phyloP scores from a whole-genome alignment of 208 protist species.

The Acanthamoeba culbertsoni region DNA sequence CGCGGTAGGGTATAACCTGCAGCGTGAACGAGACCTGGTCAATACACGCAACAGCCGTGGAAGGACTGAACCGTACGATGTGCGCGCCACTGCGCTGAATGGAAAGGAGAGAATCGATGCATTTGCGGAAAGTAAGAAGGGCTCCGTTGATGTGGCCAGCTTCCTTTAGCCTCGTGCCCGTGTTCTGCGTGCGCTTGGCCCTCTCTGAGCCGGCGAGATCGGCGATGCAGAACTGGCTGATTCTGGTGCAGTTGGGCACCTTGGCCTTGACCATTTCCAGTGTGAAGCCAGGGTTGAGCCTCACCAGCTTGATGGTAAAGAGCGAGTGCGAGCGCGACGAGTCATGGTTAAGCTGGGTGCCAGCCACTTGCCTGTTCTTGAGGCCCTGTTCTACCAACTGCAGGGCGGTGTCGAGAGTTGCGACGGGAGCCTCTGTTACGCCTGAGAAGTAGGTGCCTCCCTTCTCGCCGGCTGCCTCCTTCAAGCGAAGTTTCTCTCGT shows the following conservation, averaged over 20 bases:
- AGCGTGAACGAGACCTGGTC: background rate
- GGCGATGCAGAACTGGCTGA: slow-evolving; percentile 61
- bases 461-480: background rate
- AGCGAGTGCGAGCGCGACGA: slow-evolving; percentile 53
- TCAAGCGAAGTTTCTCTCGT: background rate
- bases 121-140: slow-evolving; percentile 75
- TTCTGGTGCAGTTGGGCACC: background rate
- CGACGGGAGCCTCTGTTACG: background rate
- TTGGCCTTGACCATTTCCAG: background rate
- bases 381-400: slow-evolving; percentile 14
- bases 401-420: slow-evolving; percentile 13
- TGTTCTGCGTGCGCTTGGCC: slow-evolving; percentile 46
- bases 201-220: slow-evolving; percentile 79
- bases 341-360: slow-evolving; percentile 47
- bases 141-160: slow-evolving; percentile 80
- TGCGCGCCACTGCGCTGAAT: slow-evolving; percentile 62
- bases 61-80: background rate
- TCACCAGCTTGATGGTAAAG: slow-evolving; percentile 45
- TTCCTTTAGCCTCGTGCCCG: slow-evolving; percentile 77
- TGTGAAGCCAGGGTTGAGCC: background rate
- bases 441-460: background rate
- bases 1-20: slow-evolving; percentile 66
- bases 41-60: background rate
- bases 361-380: background rate
- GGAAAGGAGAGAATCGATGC: slow-evolving; percentile 72